Evolutionary conservation across 116 monocot species (phyloP).

Genomic region (Trichopus zeylanicus): DNA sequence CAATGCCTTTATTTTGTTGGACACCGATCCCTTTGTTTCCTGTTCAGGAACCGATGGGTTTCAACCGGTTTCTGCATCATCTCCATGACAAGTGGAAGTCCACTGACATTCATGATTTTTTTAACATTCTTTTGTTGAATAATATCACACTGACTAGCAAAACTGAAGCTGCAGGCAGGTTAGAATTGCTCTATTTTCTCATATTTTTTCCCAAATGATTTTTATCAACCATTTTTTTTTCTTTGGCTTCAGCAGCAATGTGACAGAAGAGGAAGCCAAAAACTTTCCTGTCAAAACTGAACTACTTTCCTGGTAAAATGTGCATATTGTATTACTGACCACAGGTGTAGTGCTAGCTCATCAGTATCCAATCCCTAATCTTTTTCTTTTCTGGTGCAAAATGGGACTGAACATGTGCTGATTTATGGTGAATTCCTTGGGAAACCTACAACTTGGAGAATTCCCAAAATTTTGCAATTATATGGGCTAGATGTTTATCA

Average conservation of each 20-base stretch:
- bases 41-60: slow-evolving; percentile 67
- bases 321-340: not conserved
- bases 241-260: slow-evolving; percentile 47
- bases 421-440: too few relatives aligned
- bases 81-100: slow-evolving; percentile 49
- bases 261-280: slow-evolving; percentile 60
- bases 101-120: slow-evolving; percentile 49
- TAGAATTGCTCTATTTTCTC: not conserved
- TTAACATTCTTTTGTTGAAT: slow-evolving; percentile 46
- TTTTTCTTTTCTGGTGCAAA: too few relatives aligned
- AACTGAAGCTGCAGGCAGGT: slow-evolving; percentile 85
- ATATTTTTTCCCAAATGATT: not conserved
- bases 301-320: slow-evolving; percentile 23
- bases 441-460: too few relatives aligned
- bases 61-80: slow-evolving; percentile 46
- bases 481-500: too few relatives aligned
- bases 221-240: not conserved
- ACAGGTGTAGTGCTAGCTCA: not conserved
- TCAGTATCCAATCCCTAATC: not conserved
- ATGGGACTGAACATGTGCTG: too few relatives aligned
- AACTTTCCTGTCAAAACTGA: slow-evolving; percentile 45
- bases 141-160: slow-evolving; percentile 66
- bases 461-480: too few relatives aligned
- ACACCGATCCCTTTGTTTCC: slow-evolving; percentile 1
- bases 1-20: too few relatives aligned